Evolutionary conservation across 2,329 filamentous ascomycete species (phyloP).

Genomic region (Podosphaera xanthii): DNA sequence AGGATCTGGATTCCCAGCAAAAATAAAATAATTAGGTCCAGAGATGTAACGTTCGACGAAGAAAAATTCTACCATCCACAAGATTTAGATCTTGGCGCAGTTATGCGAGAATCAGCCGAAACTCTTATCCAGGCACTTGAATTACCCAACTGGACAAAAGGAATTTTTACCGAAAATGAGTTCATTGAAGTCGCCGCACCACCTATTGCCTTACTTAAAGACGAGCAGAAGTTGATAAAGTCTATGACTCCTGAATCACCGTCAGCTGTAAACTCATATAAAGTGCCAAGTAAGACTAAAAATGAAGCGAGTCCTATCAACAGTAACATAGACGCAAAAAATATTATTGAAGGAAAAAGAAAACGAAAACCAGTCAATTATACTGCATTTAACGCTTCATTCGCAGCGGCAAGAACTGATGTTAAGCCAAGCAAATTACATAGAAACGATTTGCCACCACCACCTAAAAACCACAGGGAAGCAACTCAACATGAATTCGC

Average conservation of each 20-base stretch:
- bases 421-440: not conserved
- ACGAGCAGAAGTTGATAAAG: no score
- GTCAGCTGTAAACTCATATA: not conserved
- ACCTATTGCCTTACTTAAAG: no score
- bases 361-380: no score
- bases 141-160: no score
- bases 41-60: no score
- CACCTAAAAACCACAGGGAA: not conserved
- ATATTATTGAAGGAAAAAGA: not conserved
- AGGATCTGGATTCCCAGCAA: no score
- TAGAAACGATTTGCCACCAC: not conserved
- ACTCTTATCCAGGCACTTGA: not conserved
- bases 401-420: not conserved
- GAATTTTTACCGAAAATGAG: no score
- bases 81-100: not conserved
- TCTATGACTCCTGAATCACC: not conserved
- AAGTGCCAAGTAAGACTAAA: not conserved
- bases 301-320: not conserved
- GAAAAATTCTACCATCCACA: not conserved
- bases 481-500: no score
- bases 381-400: no score
- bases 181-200: no score
- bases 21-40: no score
- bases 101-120: not conserved
- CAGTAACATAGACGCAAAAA: not conserved